phyloP scores from a whole-genome alignment of 75 land plant genomes.

The Gnetum montanum region DNA sequence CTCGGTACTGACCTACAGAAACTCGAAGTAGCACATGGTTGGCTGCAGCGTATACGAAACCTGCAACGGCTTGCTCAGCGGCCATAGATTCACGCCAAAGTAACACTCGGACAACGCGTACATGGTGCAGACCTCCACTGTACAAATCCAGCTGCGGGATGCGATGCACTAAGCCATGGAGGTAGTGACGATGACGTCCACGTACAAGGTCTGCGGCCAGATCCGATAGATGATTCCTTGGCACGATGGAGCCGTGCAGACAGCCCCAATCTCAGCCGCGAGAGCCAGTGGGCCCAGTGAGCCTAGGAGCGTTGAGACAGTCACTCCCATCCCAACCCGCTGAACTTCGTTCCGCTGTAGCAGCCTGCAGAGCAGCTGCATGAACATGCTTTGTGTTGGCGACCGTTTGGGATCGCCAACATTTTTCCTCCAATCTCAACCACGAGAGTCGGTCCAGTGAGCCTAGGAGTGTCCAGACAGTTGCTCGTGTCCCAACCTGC shows the following conservation, averaged over 20 bases:
- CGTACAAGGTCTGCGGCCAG: constrained; percentile 49
- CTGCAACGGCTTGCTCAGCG: constrained; percentile 29
- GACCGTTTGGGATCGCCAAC: no score
- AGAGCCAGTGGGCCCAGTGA: constrained; percentile 34
- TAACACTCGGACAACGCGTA: constrained; percentile 71
- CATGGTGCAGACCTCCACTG: constrained; percentile 47
- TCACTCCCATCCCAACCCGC: constrained; percentile 41
- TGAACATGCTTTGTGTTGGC: constrained; percentile 65
- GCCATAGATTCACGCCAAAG: constrained; percentile 58
- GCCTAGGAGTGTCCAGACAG: no score
- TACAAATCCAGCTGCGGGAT: constrained; percentile 40
- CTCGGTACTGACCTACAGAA: constrained; percentile 30
- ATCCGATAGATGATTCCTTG: constrained; percentile 51
- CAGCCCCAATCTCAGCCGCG: constrained; percentile 33
- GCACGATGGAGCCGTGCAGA: constrained; percentile 47
- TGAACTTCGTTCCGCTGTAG: constrained; percentile 40
- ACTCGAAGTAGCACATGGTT: constrained; percentile 64
- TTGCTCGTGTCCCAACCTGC: no score
- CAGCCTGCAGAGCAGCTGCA: constrained; percentile 60
- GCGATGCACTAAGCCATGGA: constrained; percentile 70
- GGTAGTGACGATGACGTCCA: constrained; percentile 51
- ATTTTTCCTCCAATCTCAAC: no score
- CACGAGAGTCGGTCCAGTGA: no score
- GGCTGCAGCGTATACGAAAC: constrained; percentile 60
- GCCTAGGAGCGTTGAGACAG: constrained; percentile 35